Evolutionary conservation across 2,329 filamentous ascomycete species (phyloP).

Genomic region (Pseudogymnoascus sp.): DNA sequence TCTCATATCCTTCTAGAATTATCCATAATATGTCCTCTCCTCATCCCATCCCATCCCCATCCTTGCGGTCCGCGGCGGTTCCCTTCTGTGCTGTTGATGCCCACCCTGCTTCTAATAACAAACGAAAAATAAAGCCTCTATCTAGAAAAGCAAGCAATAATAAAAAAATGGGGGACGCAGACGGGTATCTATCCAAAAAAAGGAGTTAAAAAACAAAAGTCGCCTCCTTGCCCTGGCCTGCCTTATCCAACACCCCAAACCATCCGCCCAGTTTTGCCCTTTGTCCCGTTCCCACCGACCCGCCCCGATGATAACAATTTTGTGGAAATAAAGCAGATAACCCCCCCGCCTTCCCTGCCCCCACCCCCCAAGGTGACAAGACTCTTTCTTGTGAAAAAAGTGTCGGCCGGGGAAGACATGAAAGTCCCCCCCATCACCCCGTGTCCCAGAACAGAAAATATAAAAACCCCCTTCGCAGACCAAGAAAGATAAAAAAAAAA

Average conservation of each 20-base stretch:
- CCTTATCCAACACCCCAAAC: not conserved
- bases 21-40: no score
- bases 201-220: not conserved
- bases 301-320: not conserved
- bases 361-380: not conserved
- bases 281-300: not conserved
- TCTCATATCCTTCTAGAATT: not conserved
- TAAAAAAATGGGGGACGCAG: not conserved
- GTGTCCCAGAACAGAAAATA: not conserved
- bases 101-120: not conserved
- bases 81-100: not conserved
- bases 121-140: not conserved
- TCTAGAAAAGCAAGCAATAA: not conserved
- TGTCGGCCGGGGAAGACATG: no score
- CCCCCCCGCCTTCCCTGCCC: not conserved
- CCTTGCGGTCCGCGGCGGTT: no score
- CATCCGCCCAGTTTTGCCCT: not conserved
- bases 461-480: not conserved
- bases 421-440: not conserved
- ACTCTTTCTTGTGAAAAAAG: not conserved
- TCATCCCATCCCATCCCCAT: no score
- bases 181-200: not conserved
- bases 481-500: constrained; percentile 8
- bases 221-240: not conserved
- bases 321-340: not conserved